These are phyloP conservation scores for Fomitopsis palustris DNA, from an alignment of 1,284 basidiomycete species.

Conservation along the genomic window DNA sequence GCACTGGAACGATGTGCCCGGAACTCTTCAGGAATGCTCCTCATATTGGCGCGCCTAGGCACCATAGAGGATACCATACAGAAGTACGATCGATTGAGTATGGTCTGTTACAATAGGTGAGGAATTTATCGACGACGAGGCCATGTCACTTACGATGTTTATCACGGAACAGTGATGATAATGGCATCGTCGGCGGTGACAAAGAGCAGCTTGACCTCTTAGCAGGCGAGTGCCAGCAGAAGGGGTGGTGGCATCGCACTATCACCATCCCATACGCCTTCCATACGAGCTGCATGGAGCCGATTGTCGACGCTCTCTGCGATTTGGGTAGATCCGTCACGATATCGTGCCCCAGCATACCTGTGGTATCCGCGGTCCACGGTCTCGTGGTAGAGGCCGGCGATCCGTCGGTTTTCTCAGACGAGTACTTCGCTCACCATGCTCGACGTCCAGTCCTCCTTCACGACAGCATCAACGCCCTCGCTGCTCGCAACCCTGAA, in stretches of 20 bases:
- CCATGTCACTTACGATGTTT: background rate
- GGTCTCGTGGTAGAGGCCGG: constrained; percentile 52
- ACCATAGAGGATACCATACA: constrained; percentile 35
- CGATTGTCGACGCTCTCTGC: constrained; percentile 46
- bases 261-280: constrained; percentile 59
- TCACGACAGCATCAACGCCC: constrained; percentile 40
- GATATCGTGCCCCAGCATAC: constrained; percentile 45
- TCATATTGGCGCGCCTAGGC: constrained; percentile 38
- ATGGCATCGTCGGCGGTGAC: constrained; percentile 58
- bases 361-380: constrained; percentile 55
- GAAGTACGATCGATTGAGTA: constrained; percentile 37
- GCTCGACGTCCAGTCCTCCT: constrained; percentile 61
- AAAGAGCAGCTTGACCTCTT: constrained; percentile 40
- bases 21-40: constrained; percentile 55
- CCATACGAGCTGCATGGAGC: constrained; percentile 60
- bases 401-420: constrained; percentile 43
- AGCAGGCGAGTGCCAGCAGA: constrained; percentile 36
- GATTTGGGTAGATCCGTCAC: constrained; percentile 34
- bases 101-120: constrained; percentile 57
- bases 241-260: constrained; percentile 36
- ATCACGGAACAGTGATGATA: constrained; percentile 32
- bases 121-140: background rate
- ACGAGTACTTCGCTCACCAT: constrained; percentile 56
- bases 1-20: constrained; percentile 46
- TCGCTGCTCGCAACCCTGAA: constrained; percentile 27